A percentile compares a stretch with the other conserved stretches of the same genome.
These are phyloP conservation scores for Lactifluus echinatus DNA, from an alignment of 768 basidiomycete genomes.

Conservation along the genomic window DNA sequence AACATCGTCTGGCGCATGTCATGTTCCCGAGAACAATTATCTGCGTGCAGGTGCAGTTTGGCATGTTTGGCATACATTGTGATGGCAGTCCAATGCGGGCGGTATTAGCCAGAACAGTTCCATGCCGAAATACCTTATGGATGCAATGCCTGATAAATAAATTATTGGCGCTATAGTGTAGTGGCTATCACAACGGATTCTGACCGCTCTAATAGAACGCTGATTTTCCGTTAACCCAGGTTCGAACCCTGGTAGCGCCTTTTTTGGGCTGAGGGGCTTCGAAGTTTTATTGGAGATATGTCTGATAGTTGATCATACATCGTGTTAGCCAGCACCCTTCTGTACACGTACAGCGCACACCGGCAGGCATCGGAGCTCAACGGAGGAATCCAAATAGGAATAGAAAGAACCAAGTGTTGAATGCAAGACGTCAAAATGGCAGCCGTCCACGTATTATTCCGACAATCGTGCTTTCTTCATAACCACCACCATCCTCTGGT, in stretches of 20 bases:
- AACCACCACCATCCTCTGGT: not conserved
- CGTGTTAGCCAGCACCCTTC: not conserved
- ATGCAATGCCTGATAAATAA: not conserved
- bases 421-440: not conserved
- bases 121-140: not conserved
- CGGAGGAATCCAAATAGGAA: not conserved
- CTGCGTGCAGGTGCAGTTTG: too few relatives aligned
- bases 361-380: not conserved
- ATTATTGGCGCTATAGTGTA: slow-evolving; percentile 16
- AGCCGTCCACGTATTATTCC: not conserved
- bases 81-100: too few relatives aligned
- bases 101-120: too few relatives aligned
- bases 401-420: not conserved
- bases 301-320: not conserved
- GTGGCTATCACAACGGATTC: slow-evolving; percentile 20
- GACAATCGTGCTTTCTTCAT: not conserved
- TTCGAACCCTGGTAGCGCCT: slow-evolving; percentile 19
- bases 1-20: too few relatives aligned
- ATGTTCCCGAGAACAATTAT: too few relatives aligned
- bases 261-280: too few relatives aligned
- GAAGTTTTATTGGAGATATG: not conserved
- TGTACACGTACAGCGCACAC: not conserved
- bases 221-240: slow-evolving; percentile 15
- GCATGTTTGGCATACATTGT: too few relatives aligned
- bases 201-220: not conserved